phyloP scores from a whole-genome alignment of 129 eudicot species.

The Artemisia argyi region DNA sequence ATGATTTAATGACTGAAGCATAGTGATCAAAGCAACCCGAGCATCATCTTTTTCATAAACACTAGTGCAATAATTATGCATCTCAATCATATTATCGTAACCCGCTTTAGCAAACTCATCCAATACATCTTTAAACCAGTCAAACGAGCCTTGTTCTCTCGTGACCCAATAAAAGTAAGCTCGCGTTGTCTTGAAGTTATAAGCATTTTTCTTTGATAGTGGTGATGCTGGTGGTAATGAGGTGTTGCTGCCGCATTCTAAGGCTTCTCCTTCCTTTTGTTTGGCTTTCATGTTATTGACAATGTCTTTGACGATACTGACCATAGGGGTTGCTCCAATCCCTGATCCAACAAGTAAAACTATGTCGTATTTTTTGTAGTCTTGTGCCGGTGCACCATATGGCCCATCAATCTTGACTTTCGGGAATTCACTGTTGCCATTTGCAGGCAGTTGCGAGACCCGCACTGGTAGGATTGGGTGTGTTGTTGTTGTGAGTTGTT shows the following conservation, averaged over 20 bases:
- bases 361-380: constrained; percentile 60
- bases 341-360: constrained; percentile 69
- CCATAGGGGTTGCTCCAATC: constrained; percentile 69
- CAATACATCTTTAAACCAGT: constrained; percentile 64
- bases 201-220: background rate
- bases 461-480: too few species aligned
- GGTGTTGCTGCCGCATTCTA: background rate
- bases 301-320: constrained; percentile 64
- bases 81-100: constrained; percentile 5
- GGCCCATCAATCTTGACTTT: constrained; percentile 64
- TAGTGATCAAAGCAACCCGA: background rate
- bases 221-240: too few species aligned
- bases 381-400: constrained; percentile 80
- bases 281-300: constrained; percentile 54
- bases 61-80: constrained; percentile 19
- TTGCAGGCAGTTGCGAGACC: background rate
- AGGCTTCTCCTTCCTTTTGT: constrained; percentile 25
- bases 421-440: constrained; percentile 27
- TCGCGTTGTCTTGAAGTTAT: constrained; percentile 18
- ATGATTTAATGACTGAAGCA: constrained; percentile 3
- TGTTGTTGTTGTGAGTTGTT: too few species aligned
- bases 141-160: constrained; percentile 55
- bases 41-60: constrained; percentile 13
- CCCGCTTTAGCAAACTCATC: constrained; percentile 34
- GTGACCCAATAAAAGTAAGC: constrained; percentile 73